A percentile compares a stretch with the other conserved stretches of the same genome.
Conservation (phyloP, 1,284 basidiomycete species). For the Trichosporon asahii region DNA sequence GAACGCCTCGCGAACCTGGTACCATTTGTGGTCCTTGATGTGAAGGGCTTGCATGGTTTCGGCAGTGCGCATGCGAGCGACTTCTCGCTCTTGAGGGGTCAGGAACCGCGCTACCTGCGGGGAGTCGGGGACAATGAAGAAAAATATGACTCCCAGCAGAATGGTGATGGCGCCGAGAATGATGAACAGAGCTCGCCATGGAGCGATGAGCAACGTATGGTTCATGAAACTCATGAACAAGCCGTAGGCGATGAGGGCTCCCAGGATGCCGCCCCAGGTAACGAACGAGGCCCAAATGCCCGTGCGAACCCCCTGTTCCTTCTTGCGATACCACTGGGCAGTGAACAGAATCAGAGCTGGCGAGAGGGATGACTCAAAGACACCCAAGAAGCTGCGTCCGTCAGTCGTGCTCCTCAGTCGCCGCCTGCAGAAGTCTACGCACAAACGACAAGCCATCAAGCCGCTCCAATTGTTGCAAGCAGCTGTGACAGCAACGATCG, state of each 20-base stretch:
- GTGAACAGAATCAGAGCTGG: slow-evolving; percentile 28
- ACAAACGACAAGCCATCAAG: slow-evolving; percentile 29
- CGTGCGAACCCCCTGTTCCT: slow-evolving; percentile 20
- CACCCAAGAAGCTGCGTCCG: slow-evolving; percentile 16
- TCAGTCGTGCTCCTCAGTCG: no score
- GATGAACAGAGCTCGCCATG: slow-evolving; percentile 30
- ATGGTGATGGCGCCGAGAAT: slow-evolving; percentile 27
- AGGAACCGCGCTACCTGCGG: slow-evolving; percentile 35
- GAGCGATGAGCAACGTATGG: slow-evolving; percentile 20
- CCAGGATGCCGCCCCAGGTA: slow-evolving; percentile 27
- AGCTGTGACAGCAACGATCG: slow-evolving; percentile 23
- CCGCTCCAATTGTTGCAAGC: slow-evolving; percentile 23
- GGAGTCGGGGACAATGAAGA: slow-evolving; percentile 34
- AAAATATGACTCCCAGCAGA: slow-evolving; percentile 25
- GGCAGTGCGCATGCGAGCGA: slow-evolving; percentile 31
- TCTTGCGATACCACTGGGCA: slow-evolving; percentile 24
- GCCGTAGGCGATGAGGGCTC: slow-evolving; percentile 25
- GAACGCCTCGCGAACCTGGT: slow-evolving; percentile 33
- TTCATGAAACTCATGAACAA: slow-evolving; percentile 19
- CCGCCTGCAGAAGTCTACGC: no score
- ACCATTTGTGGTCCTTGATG: slow-evolving; percentile 25
- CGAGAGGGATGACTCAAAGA: slow-evolving; percentile 19
- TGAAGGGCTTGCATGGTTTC: slow-evolving; percentile 37
- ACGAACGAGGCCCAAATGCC: slow-evolving; percentile 27
- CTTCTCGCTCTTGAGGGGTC: slow-evolving; percentile 26